These are phyloP conservation scores for Aspergillus pseudoviridinutans DNA, from an alignment of 2,329 filamentous ascomycete genomes.

Conservation along the genomic window DNA sequence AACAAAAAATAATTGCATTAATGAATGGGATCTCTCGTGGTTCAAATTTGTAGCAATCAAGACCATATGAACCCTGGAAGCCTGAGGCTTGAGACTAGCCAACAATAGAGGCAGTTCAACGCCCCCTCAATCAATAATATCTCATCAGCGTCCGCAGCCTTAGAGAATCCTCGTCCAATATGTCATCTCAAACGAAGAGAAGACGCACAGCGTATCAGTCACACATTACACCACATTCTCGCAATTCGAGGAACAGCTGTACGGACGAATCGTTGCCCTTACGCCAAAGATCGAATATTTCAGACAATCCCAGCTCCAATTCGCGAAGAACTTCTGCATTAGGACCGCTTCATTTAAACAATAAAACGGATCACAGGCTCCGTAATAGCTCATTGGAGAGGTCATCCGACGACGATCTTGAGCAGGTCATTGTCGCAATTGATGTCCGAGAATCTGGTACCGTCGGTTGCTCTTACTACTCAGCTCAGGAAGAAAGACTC, in stretches of 20 bases:
- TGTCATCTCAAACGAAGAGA: conserved; percentile 9
- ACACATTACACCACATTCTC: neutral
- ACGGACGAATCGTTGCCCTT: neutral
- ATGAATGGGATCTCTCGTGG: neutral
- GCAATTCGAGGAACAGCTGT: neutral
- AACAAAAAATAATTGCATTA: neutral
- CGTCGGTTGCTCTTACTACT: conserved; percentile 81
- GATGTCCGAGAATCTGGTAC: conserved; percentile 67
- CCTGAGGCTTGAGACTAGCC: neutral
- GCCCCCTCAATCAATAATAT: neutral
- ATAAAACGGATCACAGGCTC: conserved; percentile 1
- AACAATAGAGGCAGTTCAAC: neutral
- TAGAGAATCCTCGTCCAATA: neutral
- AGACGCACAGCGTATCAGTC: conserved; percentile 4
- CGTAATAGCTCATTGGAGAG: conserved; percentile 29
- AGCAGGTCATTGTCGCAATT: conserved; percentile 75
- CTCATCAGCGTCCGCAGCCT: neutral
- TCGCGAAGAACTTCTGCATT: conserved; percentile 4
- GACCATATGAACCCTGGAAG: neutral
- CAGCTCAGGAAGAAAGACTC: conserved; percentile 64
- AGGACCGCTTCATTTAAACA: conserved; percentile 9
- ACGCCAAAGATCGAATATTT: neutral
- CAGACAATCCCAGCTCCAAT: neutral
- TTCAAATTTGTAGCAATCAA: neutral
- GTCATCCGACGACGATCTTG: conserved; percentile 49